phyloP scores from a whole-genome alignment of 495 filamentous ascomycete genomes.

The Lasiosphaeria ovina region DNA sequence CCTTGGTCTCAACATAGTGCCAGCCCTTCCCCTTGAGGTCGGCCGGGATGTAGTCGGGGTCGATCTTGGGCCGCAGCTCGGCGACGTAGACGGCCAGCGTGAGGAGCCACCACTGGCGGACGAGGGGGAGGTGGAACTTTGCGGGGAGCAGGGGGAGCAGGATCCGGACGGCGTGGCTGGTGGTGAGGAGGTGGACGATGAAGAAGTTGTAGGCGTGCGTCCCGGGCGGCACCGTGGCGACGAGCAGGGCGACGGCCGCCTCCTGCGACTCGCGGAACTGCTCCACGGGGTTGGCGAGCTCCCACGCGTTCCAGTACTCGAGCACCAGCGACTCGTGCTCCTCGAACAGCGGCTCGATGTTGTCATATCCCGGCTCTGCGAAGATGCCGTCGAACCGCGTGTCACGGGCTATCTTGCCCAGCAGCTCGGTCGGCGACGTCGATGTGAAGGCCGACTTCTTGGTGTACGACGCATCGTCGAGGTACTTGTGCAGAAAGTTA shows the following conservation, averaged over 20 bases:
- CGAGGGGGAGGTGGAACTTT: conserved; percentile 66
- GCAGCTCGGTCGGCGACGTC: conserved; percentile 62
- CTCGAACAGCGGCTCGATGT: conserved; percentile 66
- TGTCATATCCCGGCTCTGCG: conserved; percentile 54
- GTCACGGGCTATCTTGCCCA: conserved; percentile 58
- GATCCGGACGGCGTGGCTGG: conserved; percentile 82
- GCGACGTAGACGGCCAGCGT: conserved; percentile 73
- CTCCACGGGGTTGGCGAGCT: conserved; percentile 56
- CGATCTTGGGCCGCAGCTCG: conserved; percentile 68
- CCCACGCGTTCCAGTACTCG: conserved; percentile 88
- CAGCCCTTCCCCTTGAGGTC: conserved; percentile 66
- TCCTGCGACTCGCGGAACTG: conserved; percentile 78
- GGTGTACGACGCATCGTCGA: conserved; percentile 69
- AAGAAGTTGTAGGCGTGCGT: conserved; percentile 80
- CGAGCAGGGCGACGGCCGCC: conserved; percentile 68
- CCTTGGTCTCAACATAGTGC: conserved; percentile 69
- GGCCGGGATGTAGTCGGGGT: conserved; percentile 61
- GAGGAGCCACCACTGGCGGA: conserved; percentile 87
- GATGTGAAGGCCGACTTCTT: conserved; percentile 48
- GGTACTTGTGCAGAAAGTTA: conserved; percentile 72
- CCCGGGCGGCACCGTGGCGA: conserved; percentile 56
- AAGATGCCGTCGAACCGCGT: conserved; percentile 60
- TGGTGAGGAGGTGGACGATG: conserved; percentile 74
- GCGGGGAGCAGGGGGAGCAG: conserved; percentile 75
- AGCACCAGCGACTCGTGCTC: conserved; percentile 66